A percentile compares a stretch with the other conserved stretches of the same genome.
Evolutionary conservation across 108 stramenopile species (phyloP).

Genomic region (Craspedostauros australis): DNA sequence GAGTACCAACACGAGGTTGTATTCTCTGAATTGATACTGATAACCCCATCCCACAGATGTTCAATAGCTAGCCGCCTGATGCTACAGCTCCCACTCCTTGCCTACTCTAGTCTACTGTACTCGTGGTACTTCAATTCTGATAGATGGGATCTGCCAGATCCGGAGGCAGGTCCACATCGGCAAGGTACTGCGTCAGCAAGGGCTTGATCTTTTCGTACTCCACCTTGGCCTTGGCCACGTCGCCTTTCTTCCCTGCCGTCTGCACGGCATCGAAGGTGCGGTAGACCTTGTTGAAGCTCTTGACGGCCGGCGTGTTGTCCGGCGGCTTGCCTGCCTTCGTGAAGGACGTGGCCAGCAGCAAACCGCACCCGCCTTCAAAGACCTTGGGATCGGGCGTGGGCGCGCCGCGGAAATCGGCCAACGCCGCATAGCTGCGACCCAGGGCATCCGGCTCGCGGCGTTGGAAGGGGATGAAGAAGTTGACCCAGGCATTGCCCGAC

Average conservation of each 20-base stretch:
- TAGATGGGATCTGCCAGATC: constrained; percentile 35
- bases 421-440: constrained; percentile 44
- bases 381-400: constrained; percentile 12
- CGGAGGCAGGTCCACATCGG: constrained; percentile 33
- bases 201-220: constrained; percentile 28
- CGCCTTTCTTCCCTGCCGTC: constrained; percentile 41
- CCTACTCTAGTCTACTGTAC: no score
- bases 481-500: constrained; percentile 35
- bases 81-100: no score
- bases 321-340: constrained; percentile 47
- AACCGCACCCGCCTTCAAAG: constrained; percentile 35
- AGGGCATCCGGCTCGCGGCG: constrained; percentile 38
- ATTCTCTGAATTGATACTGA: no score
- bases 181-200: constrained; percentile 26
- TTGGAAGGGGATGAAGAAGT: constrained; percentile 43
- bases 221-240: constrained; percentile 31
- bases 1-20: no score
- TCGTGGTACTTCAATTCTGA: neutral
- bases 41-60: no score
- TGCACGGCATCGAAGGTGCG: constrained; percentile 35
- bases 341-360: constrained; percentile 35
- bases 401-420: constrained; percentile 39
- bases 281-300: constrained; percentile 28
- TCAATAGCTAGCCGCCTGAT: no score
- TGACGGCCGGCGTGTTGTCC: constrained; percentile 42